Evolutionary conservation across 2,329 filamentous ascomycete species (phyloP).

Genomic region (Tympanopsis confertula): DNA sequence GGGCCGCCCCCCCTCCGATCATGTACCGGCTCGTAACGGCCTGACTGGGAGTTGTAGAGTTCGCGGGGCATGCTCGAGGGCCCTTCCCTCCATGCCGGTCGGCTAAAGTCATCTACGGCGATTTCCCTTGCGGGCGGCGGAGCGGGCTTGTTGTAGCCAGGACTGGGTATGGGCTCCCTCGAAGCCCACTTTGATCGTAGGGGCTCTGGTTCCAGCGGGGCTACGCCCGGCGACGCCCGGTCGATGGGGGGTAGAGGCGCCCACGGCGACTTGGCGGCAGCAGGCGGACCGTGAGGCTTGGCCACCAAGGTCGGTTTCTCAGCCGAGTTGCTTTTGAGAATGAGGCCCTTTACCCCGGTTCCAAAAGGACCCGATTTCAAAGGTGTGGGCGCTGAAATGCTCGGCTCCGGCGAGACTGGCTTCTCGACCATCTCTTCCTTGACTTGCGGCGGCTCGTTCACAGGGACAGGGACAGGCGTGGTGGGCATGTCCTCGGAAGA

Average conservation of each 20-base stretch:
- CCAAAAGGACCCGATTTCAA: slow-evolving; percentile 4
- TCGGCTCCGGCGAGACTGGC: slow-evolving; percentile 29
- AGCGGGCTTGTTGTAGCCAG: slow-evolving; percentile 39
- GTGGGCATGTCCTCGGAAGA: slow-evolving; percentile 37
- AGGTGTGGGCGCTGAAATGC: slow-evolving; percentile 6
- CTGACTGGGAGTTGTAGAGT: slow-evolving; percentile 85
- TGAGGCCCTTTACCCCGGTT: slow-evolving; percentile 39
- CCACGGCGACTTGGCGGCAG: slow-evolving; percentile 83
- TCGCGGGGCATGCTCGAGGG: slow-evolving; percentile 54
- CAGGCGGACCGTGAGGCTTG: slow-evolving; percentile 55
- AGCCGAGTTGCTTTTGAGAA: slow-evolving; percentile 50
- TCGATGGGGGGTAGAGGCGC: slow-evolving; percentile 76
- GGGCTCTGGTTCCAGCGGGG: slow-evolving; percentile 34
- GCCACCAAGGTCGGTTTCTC: slow-evolving; percentile 65
- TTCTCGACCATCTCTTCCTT: slow-evolving; percentile 25
- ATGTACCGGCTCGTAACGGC: slow-evolving; percentile 77
- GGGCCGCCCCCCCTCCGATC: slow-evolving; percentile 58
- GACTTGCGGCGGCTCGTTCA: slow-evolving; percentile 1
- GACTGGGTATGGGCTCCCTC: slow-evolving; percentile 7
- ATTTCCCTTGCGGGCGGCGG: slow-evolving; percentile 65
- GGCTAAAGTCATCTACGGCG: slow-evolving; percentile 83
- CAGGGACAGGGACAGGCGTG: slow-evolving; percentile 7
- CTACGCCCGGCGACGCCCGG: slow-evolving; percentile 57
- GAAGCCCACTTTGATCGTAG: neutral
- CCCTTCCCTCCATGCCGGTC: slow-evolving; percentile 69